Evolutionary conservation across 73 alveolate genomes (phyloP).

Genomic region (Durusdinium trenchii): DNA sequence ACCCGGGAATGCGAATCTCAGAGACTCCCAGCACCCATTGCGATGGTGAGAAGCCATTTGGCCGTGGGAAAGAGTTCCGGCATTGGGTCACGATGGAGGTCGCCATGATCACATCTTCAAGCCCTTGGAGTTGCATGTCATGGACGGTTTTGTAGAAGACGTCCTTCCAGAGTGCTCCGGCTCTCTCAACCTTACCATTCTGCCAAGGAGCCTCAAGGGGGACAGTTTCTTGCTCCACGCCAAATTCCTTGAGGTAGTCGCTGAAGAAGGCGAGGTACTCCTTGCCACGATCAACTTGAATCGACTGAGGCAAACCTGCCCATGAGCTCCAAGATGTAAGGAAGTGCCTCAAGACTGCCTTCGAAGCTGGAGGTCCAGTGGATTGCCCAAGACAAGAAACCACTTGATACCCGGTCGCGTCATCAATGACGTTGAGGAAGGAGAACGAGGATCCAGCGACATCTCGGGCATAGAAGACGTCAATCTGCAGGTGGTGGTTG

Average conservation of each 20-base stretch:
- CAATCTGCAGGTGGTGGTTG: slow-evolving; percentile 5
- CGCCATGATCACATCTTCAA: too few species aligned
- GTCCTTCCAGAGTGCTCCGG: slow-evolving; percentile 45
- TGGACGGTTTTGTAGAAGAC: background rate
- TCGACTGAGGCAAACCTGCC: slow-evolving; percentile 29
- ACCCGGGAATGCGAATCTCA: background rate
- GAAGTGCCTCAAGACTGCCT: background rate
- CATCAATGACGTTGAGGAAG: slow-evolving; percentile 14
- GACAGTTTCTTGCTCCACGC: slow-evolving; percentile 30
- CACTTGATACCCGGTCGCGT: slow-evolving; percentile 43
- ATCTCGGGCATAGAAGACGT: slow-evolving; percentile 4
- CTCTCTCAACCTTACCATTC: background rate
- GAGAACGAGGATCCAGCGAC: background rate
- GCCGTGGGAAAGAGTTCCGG: too few species aligned
- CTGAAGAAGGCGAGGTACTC: slow-evolving; percentile 20
- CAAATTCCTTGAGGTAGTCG: background rate
- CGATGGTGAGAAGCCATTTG: too few species aligned
- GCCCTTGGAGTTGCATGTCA: too few species aligned
- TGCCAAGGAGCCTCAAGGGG: slow-evolving; percentile 71
- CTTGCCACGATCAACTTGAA: slow-evolving; percentile 59
- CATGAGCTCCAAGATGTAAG: slow-evolving; percentile 14
- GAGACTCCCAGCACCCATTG: too few species aligned
- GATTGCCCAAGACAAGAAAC: background rate
- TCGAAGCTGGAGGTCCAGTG: background rate
- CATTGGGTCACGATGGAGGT: too few species aligned